Conservation (phyloP, 371 early-diverging fungal species). For the Mucor sp. region DNA sequence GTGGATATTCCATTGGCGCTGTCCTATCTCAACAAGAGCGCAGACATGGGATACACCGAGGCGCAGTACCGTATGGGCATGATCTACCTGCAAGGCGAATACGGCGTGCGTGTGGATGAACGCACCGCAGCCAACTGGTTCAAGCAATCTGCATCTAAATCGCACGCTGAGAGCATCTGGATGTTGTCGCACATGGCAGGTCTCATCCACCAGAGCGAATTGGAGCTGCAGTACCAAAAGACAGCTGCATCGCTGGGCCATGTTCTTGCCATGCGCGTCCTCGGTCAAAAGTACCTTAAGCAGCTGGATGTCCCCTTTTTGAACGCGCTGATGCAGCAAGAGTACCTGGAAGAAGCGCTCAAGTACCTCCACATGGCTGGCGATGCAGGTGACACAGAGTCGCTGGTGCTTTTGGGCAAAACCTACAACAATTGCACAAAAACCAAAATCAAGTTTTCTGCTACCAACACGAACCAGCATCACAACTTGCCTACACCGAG, state of each 20-base stretch:
- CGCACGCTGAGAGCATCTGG: constrained; percentile 34
- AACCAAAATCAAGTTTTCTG: constrained; percentile 22
- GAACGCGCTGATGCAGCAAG: constrained; percentile 16
- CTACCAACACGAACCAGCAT: not conserved
- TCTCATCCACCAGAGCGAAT: constrained; percentile 30
- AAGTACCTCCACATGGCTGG: constrained; percentile 45
- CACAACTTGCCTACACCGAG: constrained; percentile 22
- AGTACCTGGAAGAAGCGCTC: constrained; percentile 30
- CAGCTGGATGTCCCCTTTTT: constrained; percentile 13
- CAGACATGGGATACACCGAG: constrained; percentile 40
- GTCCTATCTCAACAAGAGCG: constrained; percentile 27
- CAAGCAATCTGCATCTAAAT: constrained; percentile 35
- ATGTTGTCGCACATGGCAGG: constrained; percentile 40
- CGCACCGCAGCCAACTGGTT: constrained; percentile 36
- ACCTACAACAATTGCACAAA: constrained; percentile 30
- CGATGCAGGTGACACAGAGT: constrained; percentile 38
- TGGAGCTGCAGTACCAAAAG: constrained; percentile 37
- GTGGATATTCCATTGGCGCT: constrained; percentile 23
- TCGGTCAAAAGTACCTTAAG: constrained; percentile 18
- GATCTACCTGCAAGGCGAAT: constrained; percentile 21
- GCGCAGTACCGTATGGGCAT: constrained; percentile 42
- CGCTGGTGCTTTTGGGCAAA: constrained; percentile 36
- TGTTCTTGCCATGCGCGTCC: constrained; percentile 20
- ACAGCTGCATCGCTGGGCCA: constrained; percentile 36
- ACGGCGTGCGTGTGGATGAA: constrained; percentile 23